A percentile compares a stretch with the other conserved stretches of the same genome.
Conservation (phyloP, 805 yeast genomes). For the Saccharomycopsis amapae region DNA sequence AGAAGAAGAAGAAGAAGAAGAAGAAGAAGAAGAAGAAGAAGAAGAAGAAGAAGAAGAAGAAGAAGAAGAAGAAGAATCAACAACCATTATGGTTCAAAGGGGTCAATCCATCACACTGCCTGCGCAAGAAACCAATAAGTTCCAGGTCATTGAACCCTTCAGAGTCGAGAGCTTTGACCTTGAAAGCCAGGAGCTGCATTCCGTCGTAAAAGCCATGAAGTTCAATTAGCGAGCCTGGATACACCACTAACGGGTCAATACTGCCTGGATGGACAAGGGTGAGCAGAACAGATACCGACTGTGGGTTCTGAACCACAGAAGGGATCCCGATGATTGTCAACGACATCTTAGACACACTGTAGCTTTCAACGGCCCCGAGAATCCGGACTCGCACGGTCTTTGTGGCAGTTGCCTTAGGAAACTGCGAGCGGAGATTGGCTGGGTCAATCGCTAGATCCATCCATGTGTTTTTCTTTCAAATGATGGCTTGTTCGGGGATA, state of each 20-base stretch:
- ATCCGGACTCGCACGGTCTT: constrained; percentile 5
- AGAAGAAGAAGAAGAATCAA: constrained; percentile 2
- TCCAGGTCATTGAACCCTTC: constrained; percentile 9
- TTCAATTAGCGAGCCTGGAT: constrained; percentile 9
- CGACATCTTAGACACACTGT: background rate
- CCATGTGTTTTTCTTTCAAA: too few relatives aligned
- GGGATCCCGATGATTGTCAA: constrained; percentile 6
- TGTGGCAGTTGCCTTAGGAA: constrained; percentile 6
- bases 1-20: too few relatives aligned
- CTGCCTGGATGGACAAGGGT: background rate
- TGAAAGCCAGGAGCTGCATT: background rate
- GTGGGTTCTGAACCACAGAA: background rate
- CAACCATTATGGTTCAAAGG: background rate
- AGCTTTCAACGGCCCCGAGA: constrained; percentile 2
- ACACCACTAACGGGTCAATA: background rate
- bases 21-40: too few relatives aligned
- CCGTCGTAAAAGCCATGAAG: constrained; percentile 9
- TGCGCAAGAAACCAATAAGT: background rate
- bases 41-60: background rate
- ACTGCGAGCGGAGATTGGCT: constrained; percentile 1
- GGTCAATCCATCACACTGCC: background rate
- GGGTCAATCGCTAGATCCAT: constrained; percentile 11
- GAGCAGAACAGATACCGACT: background rate
- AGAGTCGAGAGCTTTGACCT: constrained; percentile 8
- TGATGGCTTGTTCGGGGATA: too few relatives aligned